Conservation (phyloP, 169 alveolate species). For the Cyclospora cayetanensis region DNA sequence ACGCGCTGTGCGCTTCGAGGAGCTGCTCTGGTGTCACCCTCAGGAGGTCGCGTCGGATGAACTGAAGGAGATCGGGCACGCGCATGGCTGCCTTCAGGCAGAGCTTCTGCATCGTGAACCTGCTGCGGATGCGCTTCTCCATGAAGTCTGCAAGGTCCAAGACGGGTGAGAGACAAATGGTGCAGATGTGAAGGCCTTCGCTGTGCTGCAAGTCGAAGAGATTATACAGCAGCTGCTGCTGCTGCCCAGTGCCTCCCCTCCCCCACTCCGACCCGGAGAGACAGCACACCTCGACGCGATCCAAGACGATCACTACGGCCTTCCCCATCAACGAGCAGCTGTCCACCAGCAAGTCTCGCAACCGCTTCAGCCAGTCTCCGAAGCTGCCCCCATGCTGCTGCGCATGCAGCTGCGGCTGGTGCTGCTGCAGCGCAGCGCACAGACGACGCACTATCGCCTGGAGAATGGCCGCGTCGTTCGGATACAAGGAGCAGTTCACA, state of each 20-base stretch:
- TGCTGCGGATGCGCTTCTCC: slow-evolving; percentile 67
- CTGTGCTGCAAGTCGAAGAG: slow-evolving; percentile 69
- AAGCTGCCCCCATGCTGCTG: slow-evolving; percentile 30
- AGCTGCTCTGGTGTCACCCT: not conserved
- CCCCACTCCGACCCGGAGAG: not conserved
- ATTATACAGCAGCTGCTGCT: slow-evolving; percentile 50
- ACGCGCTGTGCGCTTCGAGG: not conserved
- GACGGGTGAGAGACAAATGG: slow-evolving; percentile 54
- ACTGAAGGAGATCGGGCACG: slow-evolving; percentile 1
- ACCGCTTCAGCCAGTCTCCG: slow-evolving; percentile 21
- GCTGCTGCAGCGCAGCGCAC: not conserved
- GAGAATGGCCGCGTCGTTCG: slow-evolving; percentile 52
- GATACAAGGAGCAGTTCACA: slow-evolving; percentile 40
- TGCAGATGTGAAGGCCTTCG: slow-evolving; percentile 33
- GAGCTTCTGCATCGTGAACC: slow-evolving; percentile 61
- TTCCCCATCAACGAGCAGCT: slow-evolving; percentile 42
- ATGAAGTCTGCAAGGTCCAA: slow-evolving; percentile 44
- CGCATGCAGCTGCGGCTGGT: slow-evolving; percentile 35
- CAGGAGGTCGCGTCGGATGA: not conserved
- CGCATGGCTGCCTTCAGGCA: not conserved
- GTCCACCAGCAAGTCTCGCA: not conserved
- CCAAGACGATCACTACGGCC: slow-evolving; percentile 65
- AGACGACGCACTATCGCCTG: slow-evolving; percentile 60
- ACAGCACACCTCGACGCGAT: slow-evolving; percentile 61
- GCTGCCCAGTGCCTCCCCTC: not conserved